A percentile compares a stretch with the other conserved stretches of the same genome.
phyloP scores from a whole-genome alignment of 306 rosid species.

The Pachyrhizus erosus region DNA sequence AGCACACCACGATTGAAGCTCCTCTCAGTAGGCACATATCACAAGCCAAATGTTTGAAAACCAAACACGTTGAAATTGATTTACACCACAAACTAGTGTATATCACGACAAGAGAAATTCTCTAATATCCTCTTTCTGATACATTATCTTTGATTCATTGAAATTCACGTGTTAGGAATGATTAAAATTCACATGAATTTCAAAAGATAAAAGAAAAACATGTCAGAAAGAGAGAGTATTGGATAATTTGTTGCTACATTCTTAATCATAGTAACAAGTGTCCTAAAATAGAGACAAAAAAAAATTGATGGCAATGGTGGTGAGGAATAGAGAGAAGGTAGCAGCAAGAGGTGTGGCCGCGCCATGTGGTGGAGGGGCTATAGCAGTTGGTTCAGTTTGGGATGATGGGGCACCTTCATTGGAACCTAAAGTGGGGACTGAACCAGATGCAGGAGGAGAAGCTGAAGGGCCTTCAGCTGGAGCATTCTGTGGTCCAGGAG shows the following conservation, averaged over 20 bases:
- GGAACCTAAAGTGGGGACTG: neutral
- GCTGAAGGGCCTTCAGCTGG: constrained; percentile 22
- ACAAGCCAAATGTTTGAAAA: neutral
- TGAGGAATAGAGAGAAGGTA: constrained; percentile 31
- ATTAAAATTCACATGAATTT: neutral
- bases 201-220: neutral
- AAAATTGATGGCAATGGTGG: constrained; percentile 31
- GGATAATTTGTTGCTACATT: neutral
- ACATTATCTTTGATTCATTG: neutral
- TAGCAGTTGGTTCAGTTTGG: neutral
- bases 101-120: neutral
- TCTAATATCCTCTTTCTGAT: neutral
- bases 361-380: constrained; percentile 39
- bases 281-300: constrained; percentile 34
- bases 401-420: constrained; percentile 27
- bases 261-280: neutral
- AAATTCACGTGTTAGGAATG: neutral
- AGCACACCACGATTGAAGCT: neutral
- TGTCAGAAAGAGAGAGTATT: neutral
- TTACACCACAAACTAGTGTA: neutral
- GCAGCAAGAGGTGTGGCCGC: constrained; percentile 35
- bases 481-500: neutral
- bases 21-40: neutral
- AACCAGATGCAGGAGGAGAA: constrained; percentile 15
- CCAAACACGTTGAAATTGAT: constrained; percentile 3